Base-by-base conservation (phyloP, 2,329 filamentous ascomycete species). In the Catunica adiposa region DNA sequence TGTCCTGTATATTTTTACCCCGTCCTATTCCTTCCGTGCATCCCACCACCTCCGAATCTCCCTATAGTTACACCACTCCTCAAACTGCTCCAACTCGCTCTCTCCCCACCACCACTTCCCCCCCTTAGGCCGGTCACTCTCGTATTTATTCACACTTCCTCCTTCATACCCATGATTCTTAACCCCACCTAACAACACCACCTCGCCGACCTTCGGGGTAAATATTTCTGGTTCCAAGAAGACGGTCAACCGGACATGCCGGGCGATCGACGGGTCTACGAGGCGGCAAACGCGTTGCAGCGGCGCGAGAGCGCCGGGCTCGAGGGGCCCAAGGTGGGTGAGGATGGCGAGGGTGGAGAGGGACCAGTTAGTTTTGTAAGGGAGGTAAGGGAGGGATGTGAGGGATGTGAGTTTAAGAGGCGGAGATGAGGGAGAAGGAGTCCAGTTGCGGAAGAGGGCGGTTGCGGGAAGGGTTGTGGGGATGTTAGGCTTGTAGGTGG, bases 311-410 rank as follows among this genome's bases (percentile, higher is more conserved):
- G 70, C 67, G 0, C 72, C 74, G 1, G 75, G 67, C 57, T 78
- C 72, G 15, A 77, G 64, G 0, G 66, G 68, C 0, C 72, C 74
- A 2, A 79, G 64, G 1, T 70, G 69, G 0, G 67, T 64, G 2
- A 79, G 59, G n/a, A 79, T 68, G 55, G 69, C 74, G 2, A 80
- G 70, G 5, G 77, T 66, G 59, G 79, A 79, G 63, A 74, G 70
- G 48, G 72, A 73, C 76, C 75, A 80, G 62, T 79, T 79, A 58
- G 78, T 75, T 54, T 72, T 72, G 64, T 76, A 79, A 1, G 75
- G 76, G 1, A 79, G 69, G 58, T 71, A 66, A 0, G 75, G 73
- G 51, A 79, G 73, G 5, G 70, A 66, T 50, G 68, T 68, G 11
- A 79, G 67, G 2, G 68, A 67, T 0, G 75, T 78, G 26, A 79